Base-by-base conservation (phyloP, 768 basidiomycete species). In the Lentinula guzmanii region DNA sequence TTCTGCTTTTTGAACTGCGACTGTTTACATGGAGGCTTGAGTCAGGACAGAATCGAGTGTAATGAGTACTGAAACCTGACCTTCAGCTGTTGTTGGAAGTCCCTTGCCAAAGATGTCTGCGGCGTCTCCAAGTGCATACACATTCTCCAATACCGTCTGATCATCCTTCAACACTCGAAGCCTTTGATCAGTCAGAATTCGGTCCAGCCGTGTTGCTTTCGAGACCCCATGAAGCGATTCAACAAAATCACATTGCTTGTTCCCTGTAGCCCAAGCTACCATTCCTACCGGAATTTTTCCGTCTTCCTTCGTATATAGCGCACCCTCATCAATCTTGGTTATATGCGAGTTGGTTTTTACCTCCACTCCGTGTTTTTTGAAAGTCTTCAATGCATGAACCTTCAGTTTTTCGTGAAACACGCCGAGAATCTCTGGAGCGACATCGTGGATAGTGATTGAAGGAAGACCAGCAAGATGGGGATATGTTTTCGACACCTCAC, bases 401-500 rank as follows among this genome's bases (percentile, higher is more conserved):
- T 56, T 56, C 9, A 56, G 16, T 21, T 56, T 45, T 21, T 21
- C 9, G 28, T 56, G 55, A 41, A 56, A 56, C 13, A 21, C 37
- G 55, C 55, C 55, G 4, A 56, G 37, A 33, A 56, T 56, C 18
- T 56, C 55, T 18, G 37, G 37, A 21, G 55, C 55, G 21, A 56
- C 55, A 16, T 56, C 55, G 37, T 56, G 55, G 2, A 56, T 42
- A 7, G 55, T 56, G 31, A 56, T 56, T 5, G 55, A 56, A 5
- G 55, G 55, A 13, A 59, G 31, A 48, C 43, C 24, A 50, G 21
- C 43, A 53, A 16, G 33, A 61, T 50, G 46, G 6, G 88, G 87
- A 64, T 88, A 90, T 52, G 81, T 80, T 61, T 87, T 76, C 15
- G 89, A 81, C 59, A 90, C 89, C 70, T 90, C 89, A 62, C 86